Percentiles rank a stretch among this genome's conserved stretches.
These are phyloP conservation scores for Elsinoe necatrix DNA, from an alignment of 2,329 filamentous ascomycete species.

Conservation along the genomic window DNA sequence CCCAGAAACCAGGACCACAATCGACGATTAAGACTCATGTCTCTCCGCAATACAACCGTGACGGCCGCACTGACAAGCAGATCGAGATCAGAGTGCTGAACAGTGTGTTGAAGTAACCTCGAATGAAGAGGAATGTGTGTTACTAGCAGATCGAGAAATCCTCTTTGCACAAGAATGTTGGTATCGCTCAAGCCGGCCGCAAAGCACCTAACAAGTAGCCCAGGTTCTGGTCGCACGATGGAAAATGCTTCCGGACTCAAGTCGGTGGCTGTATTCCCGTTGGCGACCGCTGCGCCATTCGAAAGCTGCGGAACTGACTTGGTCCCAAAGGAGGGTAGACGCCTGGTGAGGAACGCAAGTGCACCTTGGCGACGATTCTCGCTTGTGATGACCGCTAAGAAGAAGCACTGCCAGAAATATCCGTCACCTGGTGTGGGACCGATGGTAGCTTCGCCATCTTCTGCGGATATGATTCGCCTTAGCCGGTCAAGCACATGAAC, in stretches of 20 bases:
- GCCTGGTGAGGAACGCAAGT: conserved; percentile 73
- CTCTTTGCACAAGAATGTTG: conserved; percentile 84
- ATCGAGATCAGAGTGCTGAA: conserved; percentile 68
- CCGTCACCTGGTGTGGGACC: conserved; percentile 51
- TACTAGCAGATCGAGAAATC: conserved; percentile 86
- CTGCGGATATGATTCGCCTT: conserved; percentile 53
- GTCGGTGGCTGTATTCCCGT: conserved; percentile 15
- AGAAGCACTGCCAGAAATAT: conserved; percentile 98
- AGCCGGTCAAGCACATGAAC: conserved; percentile 69
- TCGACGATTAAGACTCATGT: conserved; percentile 92
- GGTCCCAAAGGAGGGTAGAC: conserved; percentile 58
- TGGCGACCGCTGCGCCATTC: neutral
- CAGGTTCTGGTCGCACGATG: conserved; percentile 84
- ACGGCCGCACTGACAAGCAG: conserved; percentile 72
- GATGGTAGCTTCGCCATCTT: conserved; percentile 43
- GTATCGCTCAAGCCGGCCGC: conserved; percentile 80
- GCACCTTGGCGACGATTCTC: conserved; percentile 76
- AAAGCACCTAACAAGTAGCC: conserved; percentile 82
- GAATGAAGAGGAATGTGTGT: conserved; percentile 82
- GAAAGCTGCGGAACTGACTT: neutral
- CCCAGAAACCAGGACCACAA: conserved; percentile 96
- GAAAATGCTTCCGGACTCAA: conserved; percentile 50
- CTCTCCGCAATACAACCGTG: conserved; percentile 78
- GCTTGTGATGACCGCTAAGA: conserved; percentile 85
- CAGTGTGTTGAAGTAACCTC: conserved; percentile 64